phyloP scores from a whole-genome alignment of 148 eudicot species.

The Nepenthes mirabilis region DNA sequence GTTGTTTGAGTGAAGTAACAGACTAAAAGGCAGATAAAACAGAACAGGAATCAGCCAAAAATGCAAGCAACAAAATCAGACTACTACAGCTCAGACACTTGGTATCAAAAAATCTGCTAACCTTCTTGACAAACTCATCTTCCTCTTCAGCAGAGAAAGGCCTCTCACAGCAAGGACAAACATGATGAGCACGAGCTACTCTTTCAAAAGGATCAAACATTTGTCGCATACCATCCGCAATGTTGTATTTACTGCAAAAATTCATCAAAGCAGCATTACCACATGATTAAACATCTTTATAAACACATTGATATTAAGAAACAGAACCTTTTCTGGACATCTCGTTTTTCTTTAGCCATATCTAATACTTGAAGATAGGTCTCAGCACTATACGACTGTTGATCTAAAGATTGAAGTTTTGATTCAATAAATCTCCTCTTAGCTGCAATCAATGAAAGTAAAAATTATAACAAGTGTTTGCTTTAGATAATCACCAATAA shows the following conservation, averaged over 20 bases:
- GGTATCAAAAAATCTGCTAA: slow-evolving; percentile 3
- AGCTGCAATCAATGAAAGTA: slow-evolving; percentile 37
- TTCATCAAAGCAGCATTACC: background rate
- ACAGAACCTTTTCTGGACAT: slow-evolving; percentile 51
- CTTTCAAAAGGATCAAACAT: slow-evolving; percentile 57
- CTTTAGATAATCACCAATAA: background rate
- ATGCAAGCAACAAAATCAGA: background rate
- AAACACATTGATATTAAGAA: slow-evolving; percentile 1
- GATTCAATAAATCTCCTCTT: slow-evolving; percentile 62
- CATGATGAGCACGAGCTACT: slow-evolving; percentile 67
- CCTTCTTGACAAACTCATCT: slow-evolving; percentile 77
- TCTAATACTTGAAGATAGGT: slow-evolving; percentile 48
- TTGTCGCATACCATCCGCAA: slow-evolving; percentile 48
- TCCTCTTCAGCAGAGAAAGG: slow-evolving; percentile 90
- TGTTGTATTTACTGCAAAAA: slow-evolving; percentile 36
- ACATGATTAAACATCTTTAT: background rate
- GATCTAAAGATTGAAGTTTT: slow-evolving; percentile 59
- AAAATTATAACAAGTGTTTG: background rate
- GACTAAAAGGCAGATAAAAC: background rate
- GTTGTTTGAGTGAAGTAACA: background rate
- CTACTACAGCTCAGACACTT: background rate
- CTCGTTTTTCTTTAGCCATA: slow-evolving; percentile 50
- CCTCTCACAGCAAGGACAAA: slow-evolving; percentile 86
- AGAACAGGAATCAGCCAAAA: background rate
- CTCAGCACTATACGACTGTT: slow-evolving; percentile 38